Evolutionary conservation across 2,329 filamentous ascomycete species (phyloP).

Genomic region (Cercospora sojina): DNA sequence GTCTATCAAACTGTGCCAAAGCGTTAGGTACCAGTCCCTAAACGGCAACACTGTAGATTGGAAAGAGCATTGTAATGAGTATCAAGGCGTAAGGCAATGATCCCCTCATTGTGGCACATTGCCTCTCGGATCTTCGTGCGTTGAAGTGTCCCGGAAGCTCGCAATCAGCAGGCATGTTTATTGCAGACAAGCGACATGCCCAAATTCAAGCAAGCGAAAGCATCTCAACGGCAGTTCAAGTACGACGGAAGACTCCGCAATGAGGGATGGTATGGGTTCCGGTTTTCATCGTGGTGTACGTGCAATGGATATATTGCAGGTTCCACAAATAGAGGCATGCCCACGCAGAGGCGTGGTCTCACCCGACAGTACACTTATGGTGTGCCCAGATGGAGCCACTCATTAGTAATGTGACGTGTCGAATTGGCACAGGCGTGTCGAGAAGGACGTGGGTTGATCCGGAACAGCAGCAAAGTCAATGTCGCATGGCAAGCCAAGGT

Average conservation of each 20-base stretch:
- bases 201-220: neutral
- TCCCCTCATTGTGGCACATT: neutral
- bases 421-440: neutral
- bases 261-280: neutral
- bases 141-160: neutral
- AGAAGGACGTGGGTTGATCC: neutral
- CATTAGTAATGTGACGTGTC: neutral
- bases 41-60: neutral
- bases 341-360: neutral
- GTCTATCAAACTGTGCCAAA: neutral
- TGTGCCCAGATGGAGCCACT: neutral
- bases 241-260: neutral
- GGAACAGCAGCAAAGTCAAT: constrained; percentile 8
- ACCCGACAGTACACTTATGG: neutral
- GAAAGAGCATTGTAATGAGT: neutral
- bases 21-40: neutral
- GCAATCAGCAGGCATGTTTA: neutral
- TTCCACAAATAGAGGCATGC: neutral
- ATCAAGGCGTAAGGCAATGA: neutral
- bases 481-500: constrained; percentile 7
- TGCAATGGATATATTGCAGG: neutral
- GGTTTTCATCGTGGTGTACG: neutral
- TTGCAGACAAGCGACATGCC: neutral
- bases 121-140: neutral
- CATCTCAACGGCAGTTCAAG: neutral